These are phyloP conservation scores for Ceriops decandra DNA, from an alignment of 345 rosid species.

Conservation along the genomic window DNA sequence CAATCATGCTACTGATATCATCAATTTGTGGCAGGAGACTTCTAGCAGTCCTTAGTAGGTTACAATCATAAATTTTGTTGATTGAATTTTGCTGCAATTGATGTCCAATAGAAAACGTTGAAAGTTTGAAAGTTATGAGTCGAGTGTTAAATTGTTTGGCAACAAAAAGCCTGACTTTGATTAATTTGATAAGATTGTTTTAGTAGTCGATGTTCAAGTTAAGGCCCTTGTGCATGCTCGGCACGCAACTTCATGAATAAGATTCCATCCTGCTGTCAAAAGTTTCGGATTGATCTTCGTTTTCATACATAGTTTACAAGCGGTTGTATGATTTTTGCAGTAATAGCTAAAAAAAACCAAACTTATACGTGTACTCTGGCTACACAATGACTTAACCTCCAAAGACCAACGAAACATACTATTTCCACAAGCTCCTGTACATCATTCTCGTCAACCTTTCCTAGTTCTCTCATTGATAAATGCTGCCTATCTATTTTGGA, in stretches of 20 bases:
- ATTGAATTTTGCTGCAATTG: neutral
- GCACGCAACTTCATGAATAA: neutral
- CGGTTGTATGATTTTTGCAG: neutral
- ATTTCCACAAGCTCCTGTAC: neutral
- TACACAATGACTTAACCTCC: neutral
- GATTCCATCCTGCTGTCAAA: neutral
- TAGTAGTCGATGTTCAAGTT: no score
- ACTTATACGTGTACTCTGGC: neutral
- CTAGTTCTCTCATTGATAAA: constrained; percentile 30
- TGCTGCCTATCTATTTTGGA: constrained; percentile 14
- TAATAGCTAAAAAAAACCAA: neutral
- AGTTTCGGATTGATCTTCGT: neutral
- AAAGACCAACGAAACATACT: neutral
- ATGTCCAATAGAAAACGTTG: neutral
- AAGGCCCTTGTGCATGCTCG: neutral
- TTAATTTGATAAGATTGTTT: no score
- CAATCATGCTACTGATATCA: constrained; percentile 79
- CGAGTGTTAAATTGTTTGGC: no score
- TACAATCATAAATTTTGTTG: neutral
- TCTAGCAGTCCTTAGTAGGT: constrained; percentile 36
- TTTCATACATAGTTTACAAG: neutral
- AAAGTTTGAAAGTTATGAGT: neutral
- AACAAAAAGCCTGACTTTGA: no score
- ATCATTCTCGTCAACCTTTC: neutral
- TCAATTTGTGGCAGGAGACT: constrained; percentile 73